Evolutionary conservation across 805 yeast species (phyloP).

Genomic region (Saccharomycodes ludwigii): DNA sequence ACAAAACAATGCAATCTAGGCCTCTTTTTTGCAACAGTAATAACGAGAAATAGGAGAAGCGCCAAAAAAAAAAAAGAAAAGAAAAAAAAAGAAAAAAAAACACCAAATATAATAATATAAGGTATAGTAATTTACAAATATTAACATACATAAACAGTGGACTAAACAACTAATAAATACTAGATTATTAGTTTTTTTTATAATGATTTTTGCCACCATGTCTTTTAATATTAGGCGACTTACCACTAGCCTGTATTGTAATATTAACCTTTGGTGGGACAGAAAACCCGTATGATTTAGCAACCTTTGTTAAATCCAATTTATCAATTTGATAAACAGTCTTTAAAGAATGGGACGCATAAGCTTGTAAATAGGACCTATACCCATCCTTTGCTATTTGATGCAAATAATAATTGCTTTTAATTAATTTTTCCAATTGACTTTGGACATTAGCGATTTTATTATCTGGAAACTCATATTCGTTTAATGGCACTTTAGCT

Average conservation of each 20-base stretch:
- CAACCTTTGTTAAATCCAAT: constrained; percentile 87
- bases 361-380: constrained; percentile 92
- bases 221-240: constrained; percentile 28
- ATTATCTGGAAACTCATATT: constrained; percentile 87
- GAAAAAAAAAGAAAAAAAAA: too few relatives aligned
- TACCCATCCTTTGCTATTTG: constrained; percentile 97
- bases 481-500: constrained; percentile 95
- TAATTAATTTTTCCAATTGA: constrained; percentile 81
- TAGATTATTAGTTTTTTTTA: too few relatives aligned
- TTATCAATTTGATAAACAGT: constrained; percentile 95
- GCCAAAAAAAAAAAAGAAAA: too few relatives aligned
- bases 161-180: too few relatives aligned
- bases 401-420: constrained; percentile 87
- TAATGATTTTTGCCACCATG: constrained; percentile 12
- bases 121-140: too few relatives aligned
- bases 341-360: constrained; percentile 91
- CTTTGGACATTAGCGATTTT: constrained; percentile 95
- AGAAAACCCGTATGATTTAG: constrained; percentile 87
- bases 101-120: too few relatives aligned
- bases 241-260: constrained; percentile 87
- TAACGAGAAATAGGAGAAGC: too few relatives aligned
- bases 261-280: constrained; percentile 96
- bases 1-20: too few relatives aligned
- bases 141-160: too few relatives aligned
- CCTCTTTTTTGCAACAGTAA: too few relatives aligned